Evolutionary conservation across 257 asterid genomes (phyloP).

Genomic region (Gentiana dahurica): DNA sequence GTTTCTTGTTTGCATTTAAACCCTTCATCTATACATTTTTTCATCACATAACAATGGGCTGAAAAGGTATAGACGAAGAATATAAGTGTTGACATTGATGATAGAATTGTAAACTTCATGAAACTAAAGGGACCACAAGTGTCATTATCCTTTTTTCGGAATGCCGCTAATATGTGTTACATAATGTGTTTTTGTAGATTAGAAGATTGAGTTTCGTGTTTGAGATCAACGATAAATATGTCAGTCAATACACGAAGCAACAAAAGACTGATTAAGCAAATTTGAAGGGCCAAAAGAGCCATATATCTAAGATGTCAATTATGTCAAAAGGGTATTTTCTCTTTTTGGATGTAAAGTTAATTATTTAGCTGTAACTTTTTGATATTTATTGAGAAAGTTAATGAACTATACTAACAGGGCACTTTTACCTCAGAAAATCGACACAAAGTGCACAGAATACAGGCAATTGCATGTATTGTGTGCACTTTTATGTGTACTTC

Average conservation of each 20-base stretch:
- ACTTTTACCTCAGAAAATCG: no score
- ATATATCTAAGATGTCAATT: slow-evolving; percentile 15
- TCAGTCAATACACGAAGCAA: slow-evolving; percentile 38
- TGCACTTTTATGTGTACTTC: no score
- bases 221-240: slow-evolving; percentile 52
- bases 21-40: no score
- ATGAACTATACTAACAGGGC: no score
- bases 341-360: slow-evolving; percentile 7
- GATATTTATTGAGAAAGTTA: no score
- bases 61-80: neutral
- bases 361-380: neutral
- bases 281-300: slow-evolving; percentile 38
- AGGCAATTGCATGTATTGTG: no score
- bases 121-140: no score
- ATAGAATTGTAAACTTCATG: neutral
- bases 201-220: slow-evolving; percentile 69
- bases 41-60: neutral
- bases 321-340: slow-evolving; percentile 11
- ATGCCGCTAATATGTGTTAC: neutral
- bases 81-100: neutral
- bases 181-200: slow-evolving; percentile 33
- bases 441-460: no score
- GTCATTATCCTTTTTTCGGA: neutral
- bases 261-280: slow-evolving; percentile 20
- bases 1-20: no score